A percentile compares a stretch with the other conserved stretches of the same genome.
Conservation (phyloP, 2,329 filamentous ascomycete genomes). For the Diaporthe humulicola region DNA sequence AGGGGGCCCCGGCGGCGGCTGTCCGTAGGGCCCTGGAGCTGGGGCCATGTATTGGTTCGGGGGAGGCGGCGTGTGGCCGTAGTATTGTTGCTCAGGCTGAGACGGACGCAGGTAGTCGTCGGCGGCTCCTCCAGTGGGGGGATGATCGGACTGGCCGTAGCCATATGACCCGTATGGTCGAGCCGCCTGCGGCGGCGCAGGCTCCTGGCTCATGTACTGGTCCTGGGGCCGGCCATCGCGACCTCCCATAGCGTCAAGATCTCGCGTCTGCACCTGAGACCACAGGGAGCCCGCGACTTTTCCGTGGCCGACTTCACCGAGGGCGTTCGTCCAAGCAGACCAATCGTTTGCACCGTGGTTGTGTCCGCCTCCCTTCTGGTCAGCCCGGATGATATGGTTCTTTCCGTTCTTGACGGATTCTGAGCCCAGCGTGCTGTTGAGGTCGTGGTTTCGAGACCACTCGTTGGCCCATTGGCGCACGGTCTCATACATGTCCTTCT, state of each 20-base stretch:
- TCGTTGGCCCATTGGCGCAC: constrained; percentile 85
- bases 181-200: constrained; percentile 40
- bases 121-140: constrained; percentile 35
- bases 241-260: constrained; percentile 68
- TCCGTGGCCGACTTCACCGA: constrained; percentile 60
- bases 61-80: constrained; percentile 49
- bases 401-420: constrained; percentile 85
- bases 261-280: constrained; percentile 71
- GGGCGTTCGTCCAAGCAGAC: constrained; percentile 54
- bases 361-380: constrained; percentile 49
- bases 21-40: constrained; percentile 45
- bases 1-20: constrained; percentile 40
- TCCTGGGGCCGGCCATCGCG: constrained; percentile 53
- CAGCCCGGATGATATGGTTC: constrained; percentile 74
- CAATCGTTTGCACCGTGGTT: constrained; percentile 45
- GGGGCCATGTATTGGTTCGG: constrained; percentile 47
- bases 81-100: constrained; percentile 41
- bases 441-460: constrained; percentile 73
- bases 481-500: constrained; percentile 88
- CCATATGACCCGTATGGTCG: constrained; percentile 39
- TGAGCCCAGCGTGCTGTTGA: constrained; percentile 83
- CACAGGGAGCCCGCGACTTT: constrained; percentile 72
- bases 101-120: constrained; percentile 39
- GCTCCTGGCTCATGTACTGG: constrained; percentile 43
- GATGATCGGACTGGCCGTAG: constrained; percentile 23